Evolutionary conservation across 2,329 filamentous ascomycete genomes (phyloP).

Genomic region (Anisogramma anomala): DNA sequence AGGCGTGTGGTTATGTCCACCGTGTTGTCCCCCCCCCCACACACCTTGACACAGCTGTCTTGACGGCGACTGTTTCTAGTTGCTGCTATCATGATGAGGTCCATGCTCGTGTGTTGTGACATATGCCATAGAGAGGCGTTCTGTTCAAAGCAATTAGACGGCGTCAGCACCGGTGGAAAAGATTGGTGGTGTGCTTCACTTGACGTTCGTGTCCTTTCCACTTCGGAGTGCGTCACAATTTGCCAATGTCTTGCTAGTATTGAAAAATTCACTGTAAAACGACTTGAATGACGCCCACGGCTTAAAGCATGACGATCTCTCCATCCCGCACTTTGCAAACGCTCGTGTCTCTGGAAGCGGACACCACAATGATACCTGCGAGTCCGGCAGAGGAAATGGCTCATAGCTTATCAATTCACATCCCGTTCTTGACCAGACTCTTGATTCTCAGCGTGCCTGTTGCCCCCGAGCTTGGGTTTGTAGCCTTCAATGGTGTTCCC

Average conservation of each 20-base stretch:
- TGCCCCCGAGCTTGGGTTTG: constrained; percentile 27
- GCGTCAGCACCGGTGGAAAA: no score
- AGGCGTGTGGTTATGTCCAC: background rate
- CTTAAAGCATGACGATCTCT: no score
- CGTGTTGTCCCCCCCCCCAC: background rate
- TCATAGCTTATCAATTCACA: background rate
- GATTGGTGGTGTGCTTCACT: no score
- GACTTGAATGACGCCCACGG: no score
- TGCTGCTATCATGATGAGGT: background rate
- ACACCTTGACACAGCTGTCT: background rate
- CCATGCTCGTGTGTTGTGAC: background rate
- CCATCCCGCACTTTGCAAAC: no score
- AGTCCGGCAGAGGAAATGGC: background rate
- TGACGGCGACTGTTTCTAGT: background rate
- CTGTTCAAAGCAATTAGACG: no score
- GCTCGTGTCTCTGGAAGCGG: background rate
- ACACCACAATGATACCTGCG: background rate
- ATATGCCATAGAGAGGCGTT: no score
- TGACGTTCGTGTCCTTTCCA: no score
- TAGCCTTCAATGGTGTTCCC: constrained; percentile 40
- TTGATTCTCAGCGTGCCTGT: constrained; percentile 15
- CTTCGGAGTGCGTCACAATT: no score
- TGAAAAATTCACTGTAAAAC: no score
- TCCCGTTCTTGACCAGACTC: background rate
- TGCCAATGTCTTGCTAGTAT: no score